phyloP scores from a whole-genome alignment of 2,329 filamentous ascomycete genomes.

The Aspergillus felis region DNA sequence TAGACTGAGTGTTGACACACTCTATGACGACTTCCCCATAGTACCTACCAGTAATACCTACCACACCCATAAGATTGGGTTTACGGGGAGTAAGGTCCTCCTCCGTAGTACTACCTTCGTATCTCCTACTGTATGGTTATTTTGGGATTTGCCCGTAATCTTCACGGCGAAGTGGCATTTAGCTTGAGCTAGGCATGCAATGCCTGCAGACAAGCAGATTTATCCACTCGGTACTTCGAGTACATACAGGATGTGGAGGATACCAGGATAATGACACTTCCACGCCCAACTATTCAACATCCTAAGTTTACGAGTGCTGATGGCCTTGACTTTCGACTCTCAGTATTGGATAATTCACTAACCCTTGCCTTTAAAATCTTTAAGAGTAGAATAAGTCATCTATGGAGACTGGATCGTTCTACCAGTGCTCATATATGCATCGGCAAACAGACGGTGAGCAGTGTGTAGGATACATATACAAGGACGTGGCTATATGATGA shows the following conservation, averaged over 20 bases:
- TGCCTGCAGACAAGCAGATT: too few species aligned
- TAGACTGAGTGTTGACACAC: neutral
- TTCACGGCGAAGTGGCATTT: neutral
- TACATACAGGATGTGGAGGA: neutral
- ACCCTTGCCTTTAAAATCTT: neutral
- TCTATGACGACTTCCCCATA: neutral
- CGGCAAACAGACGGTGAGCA: neutral
- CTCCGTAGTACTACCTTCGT: neutral
- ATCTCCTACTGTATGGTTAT: too few species aligned
- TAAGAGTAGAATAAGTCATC: neutral
- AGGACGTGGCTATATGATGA: too few species aligned
- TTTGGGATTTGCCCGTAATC: neutral
- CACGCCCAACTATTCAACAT: neutral
- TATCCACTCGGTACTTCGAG: neutral
- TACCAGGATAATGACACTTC: too few species aligned
- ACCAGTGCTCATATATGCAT: neutral
- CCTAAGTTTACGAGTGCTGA: neutral
- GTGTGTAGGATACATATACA: neutral
- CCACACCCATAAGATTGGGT: neutral
- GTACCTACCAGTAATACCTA: neutral
- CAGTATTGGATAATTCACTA: too few species aligned
- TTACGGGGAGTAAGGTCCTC: neutral
- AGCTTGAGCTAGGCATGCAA: neutral
- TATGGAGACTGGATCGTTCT: neutral
- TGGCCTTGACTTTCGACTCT: too few species aligned